These are phyloP conservation scores for Teunomyces funiuensis DNA, from an alignment of 805 yeast genomes.

Conservation along the genomic window DNA sequence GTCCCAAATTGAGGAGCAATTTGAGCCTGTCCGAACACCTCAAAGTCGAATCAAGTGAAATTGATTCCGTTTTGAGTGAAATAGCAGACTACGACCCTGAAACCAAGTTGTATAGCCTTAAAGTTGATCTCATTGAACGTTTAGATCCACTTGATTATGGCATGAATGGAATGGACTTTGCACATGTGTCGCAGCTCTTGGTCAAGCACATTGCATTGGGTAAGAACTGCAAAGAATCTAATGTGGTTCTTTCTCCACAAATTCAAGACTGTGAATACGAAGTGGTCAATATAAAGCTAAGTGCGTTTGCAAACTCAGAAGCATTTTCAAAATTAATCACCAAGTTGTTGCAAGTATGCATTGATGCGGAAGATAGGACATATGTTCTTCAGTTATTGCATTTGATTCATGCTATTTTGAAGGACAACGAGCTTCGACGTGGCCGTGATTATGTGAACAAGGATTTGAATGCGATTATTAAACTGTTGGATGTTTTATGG, in stretches of 20 bases:
- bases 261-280: conserved; percentile 29
- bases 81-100: too few relatives aligned
- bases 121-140: conserved; percentile 48
- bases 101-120: conserved; percentile 59
- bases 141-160: conserved; percentile 52
- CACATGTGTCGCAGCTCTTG: conserved; percentile 52
- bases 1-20: too few relatives aligned
- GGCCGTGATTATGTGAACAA: too few relatives aligned
- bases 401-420: conserved; percentile 65
- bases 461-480: background rate
- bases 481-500: background rate
- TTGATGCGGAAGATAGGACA: conserved; percentile 50
- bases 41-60: too few relatives aligned
- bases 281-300: conserved; percentile 41
- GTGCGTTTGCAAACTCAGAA: conserved; percentile 50
- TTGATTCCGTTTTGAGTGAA: too few relatives aligned
- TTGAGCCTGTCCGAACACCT: too few relatives aligned
- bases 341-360: conserved; percentile 54
- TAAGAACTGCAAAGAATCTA: conserved; percentile 35
- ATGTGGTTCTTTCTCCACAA: conserved; percentile 51
- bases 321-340: conserved; percentile 57
- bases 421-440: conserved; percentile 35
- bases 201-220: conserved; percentile 42
- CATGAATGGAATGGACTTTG: conserved; percentile 51
- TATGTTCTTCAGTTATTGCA: conserved; percentile 63